phyloP scores from a whole-genome alignment of 352 stramenopile genomes.

The Globisporangium sylvaticum region DNA sequence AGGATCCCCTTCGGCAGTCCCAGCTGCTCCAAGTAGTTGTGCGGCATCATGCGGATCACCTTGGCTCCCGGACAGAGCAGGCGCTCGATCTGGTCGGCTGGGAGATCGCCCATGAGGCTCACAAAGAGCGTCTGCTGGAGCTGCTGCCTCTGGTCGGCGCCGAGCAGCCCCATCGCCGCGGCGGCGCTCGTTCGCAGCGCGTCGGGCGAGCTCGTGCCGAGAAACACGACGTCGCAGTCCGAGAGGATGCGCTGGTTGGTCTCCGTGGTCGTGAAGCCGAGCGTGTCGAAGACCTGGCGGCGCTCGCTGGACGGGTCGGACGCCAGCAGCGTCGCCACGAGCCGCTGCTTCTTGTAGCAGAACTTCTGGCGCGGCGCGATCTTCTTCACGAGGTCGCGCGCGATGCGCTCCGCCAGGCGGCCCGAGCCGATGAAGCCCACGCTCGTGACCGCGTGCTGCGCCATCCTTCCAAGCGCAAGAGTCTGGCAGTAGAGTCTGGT shows the following conservation, averaged over 20 bases:
- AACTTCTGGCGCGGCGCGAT: conserved; percentile 58
- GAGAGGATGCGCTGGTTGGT: conserved; percentile 53
- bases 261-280: conserved; percentile 66
- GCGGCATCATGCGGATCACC: conserved; percentile 74
- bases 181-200: conserved; percentile 31
- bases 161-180: conserved; percentile 10
- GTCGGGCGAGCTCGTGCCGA: conserved; percentile 50
- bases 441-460: conserved; percentile 38
- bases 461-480: background rate
- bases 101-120: conserved; percentile 65
- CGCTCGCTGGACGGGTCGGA: conserved; percentile 55
- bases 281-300: conserved; percentile 48
- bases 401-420: conserved; percentile 54
- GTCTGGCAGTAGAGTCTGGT: background rate
- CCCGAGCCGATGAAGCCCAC: conserved; percentile 74
- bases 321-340: conserved; percentile 65
- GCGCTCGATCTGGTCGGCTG: conserved; percentile 44
- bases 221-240: conserved; percentile 69
- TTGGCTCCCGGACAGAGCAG: conserved; percentile 59
- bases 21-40: conserved; percentile 49
- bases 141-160: conserved; percentile 5
- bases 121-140: conserved; percentile 58
- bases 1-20: conserved; percentile 51
- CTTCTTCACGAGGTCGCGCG: conserved; percentile 59
- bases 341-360: conserved; percentile 68